These are phyloP conservation scores for Coniochaeta prunicola DNA, from an alignment of 2,329 filamentous ascomycete species.

Conservation along the genomic window DNA sequence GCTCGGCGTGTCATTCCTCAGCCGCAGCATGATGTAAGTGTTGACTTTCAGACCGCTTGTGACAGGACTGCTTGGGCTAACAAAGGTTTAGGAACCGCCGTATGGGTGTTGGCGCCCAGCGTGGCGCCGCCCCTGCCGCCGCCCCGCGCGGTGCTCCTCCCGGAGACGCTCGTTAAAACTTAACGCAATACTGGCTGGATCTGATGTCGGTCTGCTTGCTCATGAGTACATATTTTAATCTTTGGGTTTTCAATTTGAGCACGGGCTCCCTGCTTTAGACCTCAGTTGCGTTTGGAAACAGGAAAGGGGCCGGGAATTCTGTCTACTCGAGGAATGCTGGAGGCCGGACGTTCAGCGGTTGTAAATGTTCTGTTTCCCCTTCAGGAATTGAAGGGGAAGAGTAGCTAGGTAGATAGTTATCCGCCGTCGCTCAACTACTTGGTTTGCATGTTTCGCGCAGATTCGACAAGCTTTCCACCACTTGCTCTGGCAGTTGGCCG, in stretches of 20 bases:
- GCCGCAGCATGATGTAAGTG: conserved; percentile 69
- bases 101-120: conserved; percentile 11
- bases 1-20: conserved; percentile 66
- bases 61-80: conserved; percentile 12
- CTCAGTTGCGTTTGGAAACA: background rate
- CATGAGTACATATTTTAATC: conserved; percentile 8
- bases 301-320: background rate
- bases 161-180: conserved; percentile 16
- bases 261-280: background rate
- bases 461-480: conserved; percentile 57
- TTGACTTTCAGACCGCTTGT: background rate
- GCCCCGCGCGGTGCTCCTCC: conserved; percentile 16
- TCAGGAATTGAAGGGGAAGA: background rate
- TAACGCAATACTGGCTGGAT: conserved; percentile 4
- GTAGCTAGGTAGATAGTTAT: background rate
- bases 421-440: conserved; percentile 13
- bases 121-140: conserved; percentile 9
- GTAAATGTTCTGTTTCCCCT: background rate
- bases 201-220: background rate
- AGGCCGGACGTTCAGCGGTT: background rate
- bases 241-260: background rate
- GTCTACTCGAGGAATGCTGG: background rate
- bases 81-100: conserved; percentile 26
- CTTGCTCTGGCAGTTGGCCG: conserved; percentile 54
- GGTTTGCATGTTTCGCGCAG: conserved; percentile 57